Conservation (phyloP, 106 monocot species). For the Phalaenopsis equestris region DNA sequence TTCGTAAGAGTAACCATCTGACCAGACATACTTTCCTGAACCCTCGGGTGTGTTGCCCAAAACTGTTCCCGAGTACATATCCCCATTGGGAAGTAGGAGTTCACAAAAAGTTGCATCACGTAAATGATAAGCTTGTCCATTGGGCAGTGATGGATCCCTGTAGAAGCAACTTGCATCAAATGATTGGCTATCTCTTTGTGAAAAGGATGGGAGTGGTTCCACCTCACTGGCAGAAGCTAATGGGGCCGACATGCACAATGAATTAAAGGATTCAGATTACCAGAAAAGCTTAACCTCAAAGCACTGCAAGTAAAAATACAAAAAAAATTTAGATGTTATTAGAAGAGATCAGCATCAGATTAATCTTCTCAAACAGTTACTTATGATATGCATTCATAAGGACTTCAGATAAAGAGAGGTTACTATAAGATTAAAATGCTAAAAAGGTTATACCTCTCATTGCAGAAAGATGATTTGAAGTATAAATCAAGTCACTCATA, state of each 20-base stretch:
- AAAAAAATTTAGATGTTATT: not conserved
- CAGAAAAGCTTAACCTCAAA: not conserved
- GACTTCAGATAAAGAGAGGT: not conserved
- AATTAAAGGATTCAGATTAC: constrained; percentile 3
- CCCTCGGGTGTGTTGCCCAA: constrained; percentile 61
- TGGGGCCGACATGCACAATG: constrained; percentile 7
- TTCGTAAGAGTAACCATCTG: constrained; percentile 73
- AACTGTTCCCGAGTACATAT: constrained; percentile 57
- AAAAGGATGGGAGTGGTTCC: not conserved
- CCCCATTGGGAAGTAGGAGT: constrained; percentile 48
- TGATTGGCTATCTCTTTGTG: constrained; percentile 4
- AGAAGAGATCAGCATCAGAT: not conserved
- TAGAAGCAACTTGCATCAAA: constrained; percentile 11
- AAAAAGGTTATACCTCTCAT: not conserved
- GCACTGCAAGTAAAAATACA: not conserved
- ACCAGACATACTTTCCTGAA: constrained; percentile 72
- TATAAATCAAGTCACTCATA: not conserved
- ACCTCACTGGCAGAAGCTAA: not conserved
- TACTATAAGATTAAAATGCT: not conserved
- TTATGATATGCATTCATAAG: not conserved
- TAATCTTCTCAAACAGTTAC: not conserved
- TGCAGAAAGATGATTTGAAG: not conserved
- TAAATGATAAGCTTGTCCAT: constrained; percentile 6
- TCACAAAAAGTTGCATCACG: constrained; percentile 20
- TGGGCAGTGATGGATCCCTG: constrained; percentile 1